Evolutionary conservation across 345 rosid genomes (phyloP).

Genomic region (Raphanus sativus): DNA sequence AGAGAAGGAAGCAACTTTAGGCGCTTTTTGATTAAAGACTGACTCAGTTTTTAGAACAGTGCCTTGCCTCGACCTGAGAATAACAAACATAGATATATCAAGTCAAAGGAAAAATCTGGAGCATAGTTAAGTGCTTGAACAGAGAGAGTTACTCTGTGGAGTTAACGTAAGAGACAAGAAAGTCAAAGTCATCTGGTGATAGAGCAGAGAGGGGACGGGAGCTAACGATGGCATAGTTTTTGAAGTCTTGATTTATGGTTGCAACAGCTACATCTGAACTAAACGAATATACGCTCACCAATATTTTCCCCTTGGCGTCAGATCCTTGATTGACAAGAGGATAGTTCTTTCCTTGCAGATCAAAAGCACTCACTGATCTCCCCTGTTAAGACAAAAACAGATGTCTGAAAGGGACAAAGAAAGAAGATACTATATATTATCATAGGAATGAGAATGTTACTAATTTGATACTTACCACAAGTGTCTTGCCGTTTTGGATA

Average conservation of each 20-base stretch:
- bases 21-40: conserved; percentile 25
- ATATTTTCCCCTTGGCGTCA: conserved; percentile 37
- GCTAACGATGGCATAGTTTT: not conserved
- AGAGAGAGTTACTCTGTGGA: conserved; percentile 39
- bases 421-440: not conserved
- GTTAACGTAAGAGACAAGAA: conserved; percentile 33
- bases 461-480: conserved; percentile 42
- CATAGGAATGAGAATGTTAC: not conserved
- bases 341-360: conserved; percentile 24
- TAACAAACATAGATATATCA: not conserved
- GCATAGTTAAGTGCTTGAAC: not conserved
- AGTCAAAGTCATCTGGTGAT: not conserved
- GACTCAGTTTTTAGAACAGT: conserved; percentile 31
- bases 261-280: conserved; percentile 20
- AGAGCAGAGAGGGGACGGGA: conserved; percentile 27
- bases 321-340: conserved; percentile 25
- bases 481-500: conserved; percentile 42
- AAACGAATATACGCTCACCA: not conserved
- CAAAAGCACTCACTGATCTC: conserved; percentile 38
- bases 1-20: conserved; percentile 37
- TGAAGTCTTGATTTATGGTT: not conserved
- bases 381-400: conserved; percentile 35
- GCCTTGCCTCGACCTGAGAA: conserved; percentile 24
- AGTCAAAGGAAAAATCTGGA: not conserved
- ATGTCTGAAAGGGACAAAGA: not conserved